These are phyloP conservation scores for barrel medic (Medicago truncatula) DNA, from an alignment of 306 rosid genomes.

Conservation along the genomic window MtrunA17r5.0-ANR NC_053047.1:34937001-34937500, in stretches of 20 bases:
- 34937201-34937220: conserved; percentile 1
- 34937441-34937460: conserved; percentile 44
- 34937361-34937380: too few species aligned
- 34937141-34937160: too few species aligned
- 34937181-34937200: too few species aligned
- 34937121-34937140: too few species aligned
- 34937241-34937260: conserved; percentile 35
- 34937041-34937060: too few species aligned
- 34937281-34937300: neutral
- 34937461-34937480: conserved; percentile 42
- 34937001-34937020: too few species aligned
- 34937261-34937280: conserved; percentile 46
- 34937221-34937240: neutral
- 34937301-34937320: conserved; percentile 45
- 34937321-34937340: conserved; percentile 14
- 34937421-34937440: conserved; percentile 46
- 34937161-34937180: too few species aligned
- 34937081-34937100: too few species aligned
- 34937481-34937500: conserved; percentile 50
- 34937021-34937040: too few species aligned
- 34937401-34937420: conserved; percentile 10
- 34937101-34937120: too few species aligned
- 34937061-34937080: too few species aligned
- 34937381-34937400: neutral
- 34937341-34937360: neutral